phyloP scores from a whole-genome alignment of 768 basidiomycete genomes.

The Pisolithus tinctorius region DNA sequence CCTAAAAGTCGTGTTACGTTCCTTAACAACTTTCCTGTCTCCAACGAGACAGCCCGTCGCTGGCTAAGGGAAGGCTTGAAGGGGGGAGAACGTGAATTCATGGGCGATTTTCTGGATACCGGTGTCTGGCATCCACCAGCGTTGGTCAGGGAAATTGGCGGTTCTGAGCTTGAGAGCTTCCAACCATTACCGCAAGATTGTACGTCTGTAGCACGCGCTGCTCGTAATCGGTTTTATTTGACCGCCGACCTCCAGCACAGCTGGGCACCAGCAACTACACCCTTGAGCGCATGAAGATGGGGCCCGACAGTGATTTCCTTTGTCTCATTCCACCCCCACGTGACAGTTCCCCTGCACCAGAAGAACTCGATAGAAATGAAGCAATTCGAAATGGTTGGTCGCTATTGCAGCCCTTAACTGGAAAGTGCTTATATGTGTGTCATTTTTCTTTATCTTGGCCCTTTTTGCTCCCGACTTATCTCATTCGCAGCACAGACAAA shows the following conservation, averaged over 20 bases:
- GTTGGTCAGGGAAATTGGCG: conserved; percentile 54
- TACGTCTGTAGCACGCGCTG: conserved; percentile 26
- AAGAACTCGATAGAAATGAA: conserved; percentile 52
- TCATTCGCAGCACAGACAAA: conserved; percentile 62
- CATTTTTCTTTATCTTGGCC: conserved; percentile 23
- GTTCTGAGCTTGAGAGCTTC: conserved; percentile 35
- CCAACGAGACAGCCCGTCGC: conserved; percentile 61
- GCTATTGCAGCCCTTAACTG: conserved; percentile 70
- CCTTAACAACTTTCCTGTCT: conserved; percentile 70
- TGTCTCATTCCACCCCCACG: conserved; percentile 71
- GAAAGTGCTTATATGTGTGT: conserved; percentile 81
- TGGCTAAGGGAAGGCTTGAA: conserved; percentile 70
- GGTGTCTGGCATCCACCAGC: conserved; percentile 32
- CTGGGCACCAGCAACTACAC: conserved; percentile 34
- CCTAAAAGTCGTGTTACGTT: conserved; percentile 79
- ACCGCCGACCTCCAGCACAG: conserved; percentile 14
- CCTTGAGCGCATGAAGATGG: conserved; percentile 72
- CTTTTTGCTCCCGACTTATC: conserved; percentile 25
- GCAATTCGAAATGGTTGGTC: conserved; percentile 78
- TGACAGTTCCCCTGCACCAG: conserved; percentile 37
- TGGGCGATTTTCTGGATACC: conserved; percentile 54
- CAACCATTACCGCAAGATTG: conserved; percentile 24
- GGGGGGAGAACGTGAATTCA: conserved; percentile 73
- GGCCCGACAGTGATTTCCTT: conserved; percentile 60
- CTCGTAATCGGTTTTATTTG: conserved; percentile 12